These are phyloP conservation scores for Rhododendron molle DNA, from an alignment of 148 eudicot species.

Conservation along the genomic window DNA sequence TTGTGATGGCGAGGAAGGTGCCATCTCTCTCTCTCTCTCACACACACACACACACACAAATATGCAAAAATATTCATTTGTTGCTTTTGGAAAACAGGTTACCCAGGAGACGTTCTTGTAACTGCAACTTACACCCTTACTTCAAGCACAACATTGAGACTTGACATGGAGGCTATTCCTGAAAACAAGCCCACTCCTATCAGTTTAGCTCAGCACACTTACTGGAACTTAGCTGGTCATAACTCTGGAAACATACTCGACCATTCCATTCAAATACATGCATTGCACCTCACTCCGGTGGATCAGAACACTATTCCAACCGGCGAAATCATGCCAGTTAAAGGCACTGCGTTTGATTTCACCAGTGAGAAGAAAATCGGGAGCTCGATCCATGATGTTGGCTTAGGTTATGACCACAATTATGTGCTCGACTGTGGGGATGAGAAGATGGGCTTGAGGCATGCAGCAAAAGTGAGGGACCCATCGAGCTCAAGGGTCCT, in stretches of 20 bases:
- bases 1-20: slow-evolving; percentile 96
- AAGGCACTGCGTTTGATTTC: slow-evolving; percentile 60
- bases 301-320: slow-evolving; percentile 71
- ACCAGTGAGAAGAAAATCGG: slow-evolving; percentile 76
- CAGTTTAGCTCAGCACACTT: slow-evolving; percentile 90
- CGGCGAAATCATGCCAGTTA: slow-evolving; percentile 57
- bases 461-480: slow-evolving; percentile 68
- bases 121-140: slow-evolving; percentile 87
- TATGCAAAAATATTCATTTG: neutral
- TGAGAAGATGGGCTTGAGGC: slow-evolving; percentile 69
- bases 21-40: slow-evolving; percentile 9
- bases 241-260: slow-evolving; percentile 67
- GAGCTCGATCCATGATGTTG: slow-evolving; percentile 58
- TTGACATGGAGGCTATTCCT: slow-evolving; percentile 97
- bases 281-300: slow-evolving; percentile 69
- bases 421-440: slow-evolving; percentile 85
- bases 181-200: slow-evolving; percentile 82
- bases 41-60: neutral
- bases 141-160: slow-evolving; percentile 70
- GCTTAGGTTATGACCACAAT: slow-evolving; percentile 92
- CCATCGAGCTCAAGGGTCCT: slow-evolving; percentile 71
- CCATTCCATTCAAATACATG: slow-evolving; percentile 72
- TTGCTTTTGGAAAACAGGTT: slow-evolving; percentile 42
- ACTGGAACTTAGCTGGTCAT: slow-evolving; percentile 91
- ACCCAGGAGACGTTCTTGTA: slow-evolving; percentile 72